phyloP scores from a whole-genome alignment of 768 basidiomycete species.

The Auricularia heimuer region DNA sequence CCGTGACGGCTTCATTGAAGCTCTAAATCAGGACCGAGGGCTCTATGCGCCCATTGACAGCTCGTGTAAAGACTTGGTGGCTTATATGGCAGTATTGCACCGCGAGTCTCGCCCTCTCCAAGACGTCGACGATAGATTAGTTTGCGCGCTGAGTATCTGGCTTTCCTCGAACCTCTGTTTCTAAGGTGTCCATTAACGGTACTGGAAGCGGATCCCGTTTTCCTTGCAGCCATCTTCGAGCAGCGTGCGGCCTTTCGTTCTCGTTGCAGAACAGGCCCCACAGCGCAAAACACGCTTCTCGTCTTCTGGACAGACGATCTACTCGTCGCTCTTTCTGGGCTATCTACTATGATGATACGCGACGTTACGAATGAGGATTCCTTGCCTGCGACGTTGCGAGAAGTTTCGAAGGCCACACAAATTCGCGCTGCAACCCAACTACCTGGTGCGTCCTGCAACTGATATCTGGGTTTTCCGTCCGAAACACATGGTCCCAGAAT shows the following conservation, averaged over 20 bases:
- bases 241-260: slow-evolving; percentile 41
- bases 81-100: neutral
- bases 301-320: slow-evolving; percentile 61
- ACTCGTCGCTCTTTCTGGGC: slow-evolving; percentile 41
- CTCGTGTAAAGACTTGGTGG: neutral
- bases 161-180: neutral
- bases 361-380: neutral
- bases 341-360: slow-evolving; percentile 20
- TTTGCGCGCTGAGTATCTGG: neutral
- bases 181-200: neutral
- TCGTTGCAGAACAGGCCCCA: slow-evolving; percentile 25
- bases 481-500: slow-evolving; percentile 27
- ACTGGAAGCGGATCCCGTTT: slow-evolving; percentile 2
- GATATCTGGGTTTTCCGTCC: too few species aligned
- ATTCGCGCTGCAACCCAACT: slow-evolving; percentile 56
- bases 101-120: neutral
- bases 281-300: slow-evolving; percentile 22
- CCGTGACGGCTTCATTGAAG: neutral
- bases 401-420: slow-evolving; percentile 39
- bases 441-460: slow-evolving; percentile 36
- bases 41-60: neutral
- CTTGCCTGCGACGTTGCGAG: slow-evolving; percentile 21
- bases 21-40: too few species aligned
- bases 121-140: neutral
- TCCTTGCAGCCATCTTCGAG: slow-evolving; percentile 36